Evolutionary conservation across 805 yeast genomes (phyloP), one percentile per base, ranked within the genome.

Genomic region (Candida orba): DNA sequence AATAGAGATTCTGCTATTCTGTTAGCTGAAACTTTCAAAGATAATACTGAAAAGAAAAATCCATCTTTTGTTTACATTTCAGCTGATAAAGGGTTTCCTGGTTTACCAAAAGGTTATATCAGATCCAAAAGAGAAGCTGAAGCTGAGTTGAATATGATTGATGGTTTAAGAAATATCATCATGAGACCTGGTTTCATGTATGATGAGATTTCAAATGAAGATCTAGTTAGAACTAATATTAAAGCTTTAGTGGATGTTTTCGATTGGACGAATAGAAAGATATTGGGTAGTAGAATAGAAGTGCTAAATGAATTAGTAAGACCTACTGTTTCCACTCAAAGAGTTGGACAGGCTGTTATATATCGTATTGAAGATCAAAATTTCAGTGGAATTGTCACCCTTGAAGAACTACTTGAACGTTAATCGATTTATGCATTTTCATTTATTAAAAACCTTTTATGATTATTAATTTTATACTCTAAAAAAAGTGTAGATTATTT

Each of bases 161-260:
- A 68, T n/a, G 57, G 62, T 3, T 65, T 85, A 22, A 71, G 91
- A 44, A 67, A 83, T 0, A 76, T 89, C 2, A 59, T 84, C 14
- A 49, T 85, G 63, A 71, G 96, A 47, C 96, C 96, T 0, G 95
- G 95, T 0, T 78, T 88, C 52, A 80, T 89, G 89, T 84, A 66
- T 55, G 95, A 86, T 56, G 76, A 69, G 32, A 56, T 55, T 36
- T 50, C 57, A 3, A 50, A 57, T 8, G 49, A 54, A 7, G 53
- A 56, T 29, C 65, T 65, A 39, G 53, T 62, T 23, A 62, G 86
- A 44, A 62, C 66, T 12, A 44, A 65, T 1, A 47, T 81, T 37
- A 73, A 71, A 44, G 48, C 56, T 20, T 62, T 70, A 2, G 59
- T 84, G 24, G 66, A 70, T 37, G 25, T 70, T 4, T 63, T 74